Percentiles rank a stretch among this genome's conserved stretches.
These are phyloP conservation scores for Talaromyces amestolkiae DNA, from an alignment of 2,329 filamentous ascomycete species.

Conservation along the genomic window DNA sequence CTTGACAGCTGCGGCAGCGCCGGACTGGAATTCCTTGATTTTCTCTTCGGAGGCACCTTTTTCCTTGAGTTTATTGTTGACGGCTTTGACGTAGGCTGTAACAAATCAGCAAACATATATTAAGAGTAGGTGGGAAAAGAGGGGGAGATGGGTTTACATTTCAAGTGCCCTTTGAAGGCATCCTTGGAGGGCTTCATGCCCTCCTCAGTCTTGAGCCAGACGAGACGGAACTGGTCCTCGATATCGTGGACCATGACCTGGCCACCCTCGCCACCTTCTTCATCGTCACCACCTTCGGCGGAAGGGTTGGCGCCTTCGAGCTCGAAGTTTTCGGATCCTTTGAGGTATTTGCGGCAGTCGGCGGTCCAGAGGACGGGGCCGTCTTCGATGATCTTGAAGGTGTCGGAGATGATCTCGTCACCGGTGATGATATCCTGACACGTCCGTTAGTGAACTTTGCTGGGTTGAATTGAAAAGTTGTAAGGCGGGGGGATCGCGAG, in stretches of 20 bases:
- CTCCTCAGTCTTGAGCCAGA: conserved; percentile 52
- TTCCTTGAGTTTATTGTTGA: conserved; percentile 69
- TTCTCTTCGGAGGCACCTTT: conserved; percentile 62
- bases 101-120: not conserved
- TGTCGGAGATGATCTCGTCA: conserved; percentile 97
- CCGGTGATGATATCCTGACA: conserved; percentile 78
- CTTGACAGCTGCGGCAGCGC: conserved; percentile 73
- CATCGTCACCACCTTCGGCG: conserved; percentile 76
- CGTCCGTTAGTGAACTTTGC: not conserved
- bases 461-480: not conserved
- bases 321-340: conserved; percentile 61
- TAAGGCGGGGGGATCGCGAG: not conserved
- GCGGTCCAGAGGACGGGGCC: conserved; percentile 83
- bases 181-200: conserved; percentile 68
- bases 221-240: conserved; percentile 85
- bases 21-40: conserved; percentile 75
- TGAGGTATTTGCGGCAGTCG: conserved; percentile 87
- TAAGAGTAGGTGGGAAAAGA: too few species aligned
- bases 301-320: conserved; percentile 86
- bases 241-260: conserved; percentile 79
- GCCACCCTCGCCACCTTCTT: conserved; percentile 62
- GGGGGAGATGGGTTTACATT: conserved; percentile 57
- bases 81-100: conserved; percentile 83
- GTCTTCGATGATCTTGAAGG: conserved; percentile 76
- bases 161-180: conserved; percentile 76